Percentiles rank a stretch among this genome's conserved stretches.
phyloP scores from a whole-genome alignment of 352 stramenopile genomes.

The Phytophthora melonis region DNA sequence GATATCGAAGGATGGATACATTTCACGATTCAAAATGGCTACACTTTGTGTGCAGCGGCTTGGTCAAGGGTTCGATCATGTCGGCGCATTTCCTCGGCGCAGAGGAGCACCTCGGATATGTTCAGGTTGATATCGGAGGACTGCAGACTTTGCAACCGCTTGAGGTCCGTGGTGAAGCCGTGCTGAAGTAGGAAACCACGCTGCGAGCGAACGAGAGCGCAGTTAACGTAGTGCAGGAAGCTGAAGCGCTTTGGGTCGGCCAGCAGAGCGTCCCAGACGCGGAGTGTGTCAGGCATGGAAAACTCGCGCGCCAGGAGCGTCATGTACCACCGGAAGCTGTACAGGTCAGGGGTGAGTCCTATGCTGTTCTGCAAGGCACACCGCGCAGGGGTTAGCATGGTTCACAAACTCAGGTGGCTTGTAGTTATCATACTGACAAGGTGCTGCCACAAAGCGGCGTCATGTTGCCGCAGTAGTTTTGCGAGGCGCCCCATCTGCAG shows the following conservation, averaged over 20 bases:
- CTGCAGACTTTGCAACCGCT: constrained; percentile 56
- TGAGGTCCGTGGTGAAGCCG: constrained; percentile 54
- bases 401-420: background rate
- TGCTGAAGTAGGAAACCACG: constrained; percentile 43
- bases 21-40: background rate
- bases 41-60: background rate
- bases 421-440: constrained; percentile 44
- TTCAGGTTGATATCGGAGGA: constrained; percentile 19
- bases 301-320: constrained; percentile 71
- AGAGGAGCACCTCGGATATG: constrained; percentile 44
- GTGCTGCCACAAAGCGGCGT: constrained; percentile 71
- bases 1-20: background rate
- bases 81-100: constrained; percentile 60
- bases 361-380: constrained; percentile 63
- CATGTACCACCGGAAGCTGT: constrained; percentile 83
- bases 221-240: constrained; percentile 77
- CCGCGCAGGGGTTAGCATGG: constrained; percentile 1
- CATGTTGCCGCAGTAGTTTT: constrained; percentile 66
- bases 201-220: constrained; percentile 62
- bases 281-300: constrained; percentile 59
- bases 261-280: constrained; percentile 71
- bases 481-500: constrained; percentile 64
- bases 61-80: constrained; percentile 45
- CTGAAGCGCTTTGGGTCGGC: constrained; percentile 70
- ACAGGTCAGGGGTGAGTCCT: constrained; percentile 63